phyloP scores from a whole-genome alignment of 495 filamentous ascomycete species.

The Emericellopsis terricola region DNA sequence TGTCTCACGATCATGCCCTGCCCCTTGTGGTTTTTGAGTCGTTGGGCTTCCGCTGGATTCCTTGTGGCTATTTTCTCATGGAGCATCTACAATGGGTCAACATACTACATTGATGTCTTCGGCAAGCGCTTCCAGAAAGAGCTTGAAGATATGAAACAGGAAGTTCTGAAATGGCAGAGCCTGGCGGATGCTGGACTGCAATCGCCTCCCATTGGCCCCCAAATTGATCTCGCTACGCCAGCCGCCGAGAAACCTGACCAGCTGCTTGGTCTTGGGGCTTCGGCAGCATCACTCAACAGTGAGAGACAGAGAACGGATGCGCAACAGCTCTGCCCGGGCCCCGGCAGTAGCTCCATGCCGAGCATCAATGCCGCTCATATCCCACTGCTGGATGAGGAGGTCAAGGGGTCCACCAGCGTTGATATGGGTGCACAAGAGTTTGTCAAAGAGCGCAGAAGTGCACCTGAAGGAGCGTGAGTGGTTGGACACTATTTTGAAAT shows the following conservation, averaged over 20 bases:
- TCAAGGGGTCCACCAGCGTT: slow-evolving; percentile 17
- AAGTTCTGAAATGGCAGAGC: slow-evolving; percentile 78
- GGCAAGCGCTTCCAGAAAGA: slow-evolving; percentile 94
- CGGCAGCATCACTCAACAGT: not conserved
- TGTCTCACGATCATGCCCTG: slow-evolving; percentile 85
- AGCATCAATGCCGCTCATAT: no score
- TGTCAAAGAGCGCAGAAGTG: slow-evolving; percentile 25
- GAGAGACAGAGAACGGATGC: not conserved
- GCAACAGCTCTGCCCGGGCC: no score
- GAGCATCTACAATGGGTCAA: slow-evolving; percentile 90
- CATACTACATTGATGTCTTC: slow-evolving; percentile 95
- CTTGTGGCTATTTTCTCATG: slow-evolving; percentile 65
- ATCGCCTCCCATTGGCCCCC: slow-evolving; percentile 22
- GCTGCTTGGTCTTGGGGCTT: not conserved
- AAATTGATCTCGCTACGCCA: slow-evolving; percentile 2
- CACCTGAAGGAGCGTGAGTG: no score
- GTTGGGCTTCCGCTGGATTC: slow-evolving; percentile 61
- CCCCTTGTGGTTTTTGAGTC: slow-evolving; percentile 86
- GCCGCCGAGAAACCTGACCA: slow-evolving; percentile 6
- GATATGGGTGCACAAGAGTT: slow-evolving; percentile 23
- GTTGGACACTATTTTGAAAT: no score
- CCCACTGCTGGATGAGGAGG: slow-evolving; percentile 32
- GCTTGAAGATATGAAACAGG: slow-evolving; percentile 71
- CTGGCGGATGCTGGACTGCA: slow-evolving; percentile 24
- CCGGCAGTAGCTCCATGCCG: no score